Evolutionary conservation across 225 moss, liverwort and hornwort species (phyloP).

Genomic region (Bryum argenteum): DNA sequence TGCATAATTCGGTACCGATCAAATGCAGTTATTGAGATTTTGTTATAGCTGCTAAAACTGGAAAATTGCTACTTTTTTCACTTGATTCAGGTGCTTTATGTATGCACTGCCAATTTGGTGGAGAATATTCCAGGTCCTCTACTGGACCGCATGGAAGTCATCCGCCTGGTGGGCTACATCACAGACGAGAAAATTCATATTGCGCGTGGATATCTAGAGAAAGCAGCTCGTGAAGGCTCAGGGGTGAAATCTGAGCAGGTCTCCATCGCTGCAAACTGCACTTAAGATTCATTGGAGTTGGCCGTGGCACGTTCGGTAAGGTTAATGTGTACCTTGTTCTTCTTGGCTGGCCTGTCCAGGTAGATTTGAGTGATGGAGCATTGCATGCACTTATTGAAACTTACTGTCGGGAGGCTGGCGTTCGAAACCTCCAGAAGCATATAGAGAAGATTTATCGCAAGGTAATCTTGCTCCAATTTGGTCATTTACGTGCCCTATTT

Average conservation of each 20-base stretch:
- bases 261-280: background rate
- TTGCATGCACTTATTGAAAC: constrained; percentile 90
- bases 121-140: constrained; percentile 92
- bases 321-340: too few species aligned
- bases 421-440: constrained; percentile 95
- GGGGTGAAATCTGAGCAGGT: constrained; percentile 89
- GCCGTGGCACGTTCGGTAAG: background rate
- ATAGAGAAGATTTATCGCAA: constrained; percentile 98
- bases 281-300: background rate
- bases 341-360: constrained; percentile 29
- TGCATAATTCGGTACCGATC: constrained; percentile 46
- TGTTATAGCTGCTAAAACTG: constrained; percentile 24
- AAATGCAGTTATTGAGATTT: constrained; percentile 22
- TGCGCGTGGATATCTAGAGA: constrained; percentile 89
- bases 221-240: constrained; percentile 93
- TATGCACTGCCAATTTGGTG: constrained; percentile 94
- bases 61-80: constrained; percentile 25
- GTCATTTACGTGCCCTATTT: constrained; percentile 3
- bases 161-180: constrained; percentile 94
- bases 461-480: constrained; percentile 44
- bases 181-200: constrained; percentile 72
- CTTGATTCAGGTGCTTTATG: constrained; percentile 58
- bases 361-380: constrained; percentile 76
- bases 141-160: constrained; percentile 98
- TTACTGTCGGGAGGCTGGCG: constrained; percentile 98